Evolutionary conservation across 225 moss, liverwort and hornwort genomes (phyloP), one percentile per base, ranked within the genome.

Genomic region (Sphagnum contortum): DNA sequence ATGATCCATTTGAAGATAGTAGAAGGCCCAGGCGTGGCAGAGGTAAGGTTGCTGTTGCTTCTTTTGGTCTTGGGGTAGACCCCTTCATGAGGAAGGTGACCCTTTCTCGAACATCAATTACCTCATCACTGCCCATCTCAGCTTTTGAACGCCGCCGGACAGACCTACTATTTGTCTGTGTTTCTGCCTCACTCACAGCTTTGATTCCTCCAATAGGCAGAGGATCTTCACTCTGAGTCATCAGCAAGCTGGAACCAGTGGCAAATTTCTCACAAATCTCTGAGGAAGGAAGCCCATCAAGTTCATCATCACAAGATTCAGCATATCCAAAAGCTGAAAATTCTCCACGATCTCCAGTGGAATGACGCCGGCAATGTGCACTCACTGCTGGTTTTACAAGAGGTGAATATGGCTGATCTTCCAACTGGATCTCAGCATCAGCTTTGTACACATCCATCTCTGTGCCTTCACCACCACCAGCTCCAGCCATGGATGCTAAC

Each of bases 371-470:
- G 46, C 66, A 54, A 10, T 73, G 72, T 46, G 64, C 62, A 58
- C 72, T 64, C 55, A 81, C 73, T 52, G 72, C 81, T 9, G 78
- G 70, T 13, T 76, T 80, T 46, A 49, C 57, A 69, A 79, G 84
- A 49, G 84, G 87, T 56, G 71, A 84, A 57, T 74, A 73, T 48
- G 86, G 73, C 69, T 88, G 90, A 61, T 88, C 86, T 55, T 90
- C 88, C 48, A 82, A 74, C 47, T 74, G 88, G 60, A 67, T 78
- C 48, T 87, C 95, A 59, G 69, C 80, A 71, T 81, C 87, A 6
- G 95, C 84, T 68, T 73, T 81, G 63, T 92, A 78, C 14, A 85
- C 85, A 44, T 88, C 81, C 92, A 96, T 96, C 71, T 90, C 90
- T 73, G 77, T 81, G 57, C 88, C 92, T 73, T 91, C 94, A 47